Conservation (phyloP, 257 asterid species). For the Oldenlandia corymbosa region DNA sequence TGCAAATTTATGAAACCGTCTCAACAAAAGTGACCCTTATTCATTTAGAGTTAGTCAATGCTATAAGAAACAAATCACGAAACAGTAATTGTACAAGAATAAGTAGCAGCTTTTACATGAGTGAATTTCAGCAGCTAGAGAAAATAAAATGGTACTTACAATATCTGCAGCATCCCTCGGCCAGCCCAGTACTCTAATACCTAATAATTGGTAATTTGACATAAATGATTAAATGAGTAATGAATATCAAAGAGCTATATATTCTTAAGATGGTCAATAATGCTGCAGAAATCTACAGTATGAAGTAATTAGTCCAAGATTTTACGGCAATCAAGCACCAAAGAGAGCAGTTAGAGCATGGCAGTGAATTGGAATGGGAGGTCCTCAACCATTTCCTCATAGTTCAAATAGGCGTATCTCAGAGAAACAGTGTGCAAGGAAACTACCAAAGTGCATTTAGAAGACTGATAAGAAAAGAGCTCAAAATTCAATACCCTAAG, state of each 20-base stretch:
- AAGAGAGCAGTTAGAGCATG: background rate
- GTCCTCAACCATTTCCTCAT: background rate
- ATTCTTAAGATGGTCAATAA: background rate
- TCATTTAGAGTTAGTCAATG: background rate
- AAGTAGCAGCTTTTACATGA: background rate
- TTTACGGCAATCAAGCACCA: background rate
- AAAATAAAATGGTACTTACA: constrained; percentile 46
- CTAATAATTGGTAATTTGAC: constrained; percentile 38
- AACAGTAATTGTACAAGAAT: background rate
- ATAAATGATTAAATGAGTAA: constrained; percentile 4
- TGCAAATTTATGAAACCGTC: background rate
- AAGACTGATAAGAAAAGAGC: background rate
- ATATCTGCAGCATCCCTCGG: constrained; percentile 98
- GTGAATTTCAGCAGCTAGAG: background rate
- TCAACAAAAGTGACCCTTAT: background rate
- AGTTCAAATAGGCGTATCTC: no score
- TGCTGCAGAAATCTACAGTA: background rate
- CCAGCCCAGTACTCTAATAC: constrained; percentile 88
- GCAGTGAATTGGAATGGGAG: background rate
- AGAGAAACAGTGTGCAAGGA: background rate
- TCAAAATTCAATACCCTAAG: background rate
- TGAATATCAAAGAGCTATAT: background rate
- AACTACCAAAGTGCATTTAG: background rate
- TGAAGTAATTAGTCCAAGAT: background rate
- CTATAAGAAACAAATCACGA: background rate